phyloP scores from a whole-genome alignment of 2,329 filamentous ascomycete genomes.

The Cladobotryum mycophilum region DNA sequence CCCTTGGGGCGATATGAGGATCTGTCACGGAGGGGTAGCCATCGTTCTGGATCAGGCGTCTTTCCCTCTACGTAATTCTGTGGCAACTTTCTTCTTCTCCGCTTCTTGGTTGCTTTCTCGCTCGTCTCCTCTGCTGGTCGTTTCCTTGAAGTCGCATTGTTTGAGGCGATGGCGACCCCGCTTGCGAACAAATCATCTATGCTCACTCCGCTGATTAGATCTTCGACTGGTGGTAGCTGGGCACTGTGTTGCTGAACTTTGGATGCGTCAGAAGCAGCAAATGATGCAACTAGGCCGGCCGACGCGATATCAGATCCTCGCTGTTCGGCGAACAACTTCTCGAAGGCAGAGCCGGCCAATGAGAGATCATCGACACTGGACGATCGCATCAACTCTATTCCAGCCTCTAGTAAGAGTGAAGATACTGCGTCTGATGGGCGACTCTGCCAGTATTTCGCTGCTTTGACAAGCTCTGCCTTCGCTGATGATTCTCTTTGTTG shows the following conservation, averaged over 20 bases:
- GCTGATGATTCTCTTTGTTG: conserved; percentile 69
- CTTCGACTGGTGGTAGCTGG: conserved; percentile 55
- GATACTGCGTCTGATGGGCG: conserved; percentile 42
- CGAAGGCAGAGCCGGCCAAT: conserved; percentile 73
- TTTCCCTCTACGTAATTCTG: conserved; percentile 72
- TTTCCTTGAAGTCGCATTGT: conserved; percentile 40
- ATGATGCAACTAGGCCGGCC: conserved; percentile 81
- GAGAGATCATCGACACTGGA: conserved; percentile 60
- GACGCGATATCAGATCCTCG: conserved; percentile 62
- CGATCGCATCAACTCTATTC: conserved; percentile 74
- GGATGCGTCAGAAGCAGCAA: conserved; percentile 55
- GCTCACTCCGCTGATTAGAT: conserved; percentile 56
- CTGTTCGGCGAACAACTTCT: conserved; percentile 59
- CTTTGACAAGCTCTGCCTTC: conserved; percentile 68
- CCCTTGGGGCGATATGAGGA: conserved; percentile 86
- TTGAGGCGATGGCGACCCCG: conserved; percentile 48
- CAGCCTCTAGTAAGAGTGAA: conserved; percentile 74
- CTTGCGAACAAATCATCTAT: conserved; percentile 56
- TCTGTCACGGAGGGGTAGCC: conserved; percentile 84
- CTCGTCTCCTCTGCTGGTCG: conserved; percentile 32
- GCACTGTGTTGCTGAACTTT: conserved; percentile 49
- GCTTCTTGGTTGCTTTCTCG: conserved; percentile 45
- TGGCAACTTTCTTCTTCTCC: conserved; percentile 57
- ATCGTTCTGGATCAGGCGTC: conserved; percentile 82
- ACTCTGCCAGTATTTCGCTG: conserved; percentile 72